Percentiles rank a stretch among this genome's conserved stretches.
These are phyloP conservation scores for Nicotiana benthamiana DNA, from an alignment of 257 asterid species.

Conservation along the genomic window DNA sequence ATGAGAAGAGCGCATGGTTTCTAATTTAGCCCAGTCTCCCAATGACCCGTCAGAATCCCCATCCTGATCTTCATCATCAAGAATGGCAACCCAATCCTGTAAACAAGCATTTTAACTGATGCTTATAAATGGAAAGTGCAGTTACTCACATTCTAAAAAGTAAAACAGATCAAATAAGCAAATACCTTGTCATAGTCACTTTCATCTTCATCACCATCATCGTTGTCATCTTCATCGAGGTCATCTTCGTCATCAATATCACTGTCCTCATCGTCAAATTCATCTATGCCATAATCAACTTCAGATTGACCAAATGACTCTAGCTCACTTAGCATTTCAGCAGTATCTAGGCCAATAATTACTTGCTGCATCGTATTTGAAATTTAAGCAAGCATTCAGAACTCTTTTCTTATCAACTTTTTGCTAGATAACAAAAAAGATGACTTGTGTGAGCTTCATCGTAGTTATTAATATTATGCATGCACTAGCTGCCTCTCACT, in stretches of 20 bases:
- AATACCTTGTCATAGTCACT: slow-evolving; percentile 37
- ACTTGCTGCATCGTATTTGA: slow-evolving; percentile 73
- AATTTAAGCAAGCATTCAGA: slow-evolving; percentile 24
- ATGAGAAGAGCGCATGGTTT: slow-evolving; percentile 92
- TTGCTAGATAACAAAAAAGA: background rate
- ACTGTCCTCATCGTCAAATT: slow-evolving; percentile 61
- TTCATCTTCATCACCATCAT: slow-evolving; percentile 39
- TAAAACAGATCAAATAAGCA: slow-evolving; percentile 10
- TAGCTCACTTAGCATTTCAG: slow-evolving; percentile 75
- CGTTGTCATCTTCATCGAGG: slow-evolving; percentile 46
- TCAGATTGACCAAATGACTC: slow-evolving; percentile 69
- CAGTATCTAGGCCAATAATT: slow-evolving; percentile 78
- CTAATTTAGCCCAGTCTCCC: slow-evolving; percentile 97
- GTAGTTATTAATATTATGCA: background rate
- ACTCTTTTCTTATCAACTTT: background rate
- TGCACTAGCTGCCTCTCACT: background rate
- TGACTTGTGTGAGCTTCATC: background rate
- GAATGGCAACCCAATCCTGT: slow-evolving; percentile 86
- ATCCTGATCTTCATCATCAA: slow-evolving; percentile 59
- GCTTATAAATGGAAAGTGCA: slow-evolving; percentile 13
- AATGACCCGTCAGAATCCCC: slow-evolving; percentile 74
- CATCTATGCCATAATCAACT: slow-evolving; percentile 55
- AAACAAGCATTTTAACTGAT: slow-evolving; percentile 23
- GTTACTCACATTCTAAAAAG: slow-evolving; percentile 7
- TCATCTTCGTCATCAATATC: slow-evolving; percentile 66